A percentile compares a stretch with the other conserved stretches of the same genome.
Evolutionary conservation across 2,329 filamentous ascomycete genomes (phyloP).

Genomic region (Cladorrhinum sp.): DNA sequence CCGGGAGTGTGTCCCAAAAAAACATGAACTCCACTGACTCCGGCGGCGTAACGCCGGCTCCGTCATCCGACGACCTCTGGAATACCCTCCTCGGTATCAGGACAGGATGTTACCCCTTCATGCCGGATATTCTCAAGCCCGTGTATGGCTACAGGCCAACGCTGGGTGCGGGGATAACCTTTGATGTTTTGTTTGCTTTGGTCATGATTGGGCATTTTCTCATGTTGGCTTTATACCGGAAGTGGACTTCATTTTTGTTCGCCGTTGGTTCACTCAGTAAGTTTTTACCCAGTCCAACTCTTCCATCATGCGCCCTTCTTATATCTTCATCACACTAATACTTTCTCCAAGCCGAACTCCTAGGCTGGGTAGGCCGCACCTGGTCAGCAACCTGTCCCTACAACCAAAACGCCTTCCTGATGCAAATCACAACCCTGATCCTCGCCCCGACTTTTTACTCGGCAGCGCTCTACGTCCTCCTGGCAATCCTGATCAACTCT

Average conservation of each 20-base stretch:
- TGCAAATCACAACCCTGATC: constrained; percentile 48
- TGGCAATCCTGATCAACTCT: constrained; percentile 45
- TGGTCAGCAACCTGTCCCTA: constrained; percentile 50
- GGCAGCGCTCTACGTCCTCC: constrained; percentile 48
- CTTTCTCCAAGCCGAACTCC: constrained; percentile 35
- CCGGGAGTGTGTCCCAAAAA: background rate
- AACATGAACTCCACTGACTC: background rate
- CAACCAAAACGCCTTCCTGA: constrained; percentile 46
- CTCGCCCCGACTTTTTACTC: constrained; percentile 49
- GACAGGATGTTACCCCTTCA: constrained; percentile 8
- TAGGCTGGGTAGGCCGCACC: constrained; percentile 48
- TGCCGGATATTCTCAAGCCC: constrained; percentile 7
- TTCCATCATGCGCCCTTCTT: background rate
- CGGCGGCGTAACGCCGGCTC: background rate
- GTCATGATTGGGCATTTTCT: constrained; percentile 26
- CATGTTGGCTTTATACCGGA: constrained; percentile 22
- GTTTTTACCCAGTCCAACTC: constrained; percentile 8
- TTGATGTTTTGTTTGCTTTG: constrained; percentile 27
- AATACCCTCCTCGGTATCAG: background rate
- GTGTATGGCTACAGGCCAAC: constrained; percentile 29
- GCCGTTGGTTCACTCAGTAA: constrained; percentile 28
- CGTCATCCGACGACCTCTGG: constrained; percentile 1
- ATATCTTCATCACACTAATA: background rate
- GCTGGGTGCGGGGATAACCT: constrained; percentile 27
- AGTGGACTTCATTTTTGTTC: constrained; percentile 27